Base-by-base conservation (phyloP, 768 basidiomycete genomes). In the Coprinopsis cinerea region DNA sequence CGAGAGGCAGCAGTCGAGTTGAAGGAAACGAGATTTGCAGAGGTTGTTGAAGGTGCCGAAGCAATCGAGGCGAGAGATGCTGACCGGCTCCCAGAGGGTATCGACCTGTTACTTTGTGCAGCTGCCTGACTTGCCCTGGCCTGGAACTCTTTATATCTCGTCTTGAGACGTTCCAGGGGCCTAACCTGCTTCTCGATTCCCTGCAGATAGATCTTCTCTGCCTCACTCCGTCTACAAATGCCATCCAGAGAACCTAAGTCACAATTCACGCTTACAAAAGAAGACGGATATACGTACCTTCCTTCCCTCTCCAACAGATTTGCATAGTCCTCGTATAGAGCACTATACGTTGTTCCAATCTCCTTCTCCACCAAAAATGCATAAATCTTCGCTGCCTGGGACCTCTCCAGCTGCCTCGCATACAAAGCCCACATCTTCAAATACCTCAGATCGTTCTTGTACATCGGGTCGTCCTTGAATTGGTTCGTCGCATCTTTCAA, bases 251-350 rank as follows among this genome's bases (percentile, higher is more conserved):
- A 9, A 7, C 30, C 7, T 32, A 15, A 20, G 37, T 17, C 37
- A 39, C 18, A 7, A 39, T n/a, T n/a, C n/a, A n/a, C n/a, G n/a
- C n/a, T n/a, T n/a, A 39, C 9, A 20, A 10, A 39, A 7, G 18
- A 39, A 20, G 7, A 39, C 37, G 37, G 32, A 26, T 22, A 36
- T n/a, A 77, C 83, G 63, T 68, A 95, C 95, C 81, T 79, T 57
- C 86, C 85, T 35, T 77, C 76, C 39, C 73, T 69, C 67, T 97
- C 93, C 48, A 95, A 72, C 2, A 83, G 72, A 30, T 74, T 68
- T 1, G 95, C 92, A 65, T 92, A 97, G 58, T 95, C 92, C 64
- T 95, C 92, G 60, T 96, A 99, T 41, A 96, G 68, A 39, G 85
- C 69, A 1, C 89, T 81, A 63, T 87, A 88, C 1, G 77, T 76